phyloP scores from a whole-genome alignment of 2,329 filamentous ascomycete genomes.

The Botrytis elliptica region DNA sequence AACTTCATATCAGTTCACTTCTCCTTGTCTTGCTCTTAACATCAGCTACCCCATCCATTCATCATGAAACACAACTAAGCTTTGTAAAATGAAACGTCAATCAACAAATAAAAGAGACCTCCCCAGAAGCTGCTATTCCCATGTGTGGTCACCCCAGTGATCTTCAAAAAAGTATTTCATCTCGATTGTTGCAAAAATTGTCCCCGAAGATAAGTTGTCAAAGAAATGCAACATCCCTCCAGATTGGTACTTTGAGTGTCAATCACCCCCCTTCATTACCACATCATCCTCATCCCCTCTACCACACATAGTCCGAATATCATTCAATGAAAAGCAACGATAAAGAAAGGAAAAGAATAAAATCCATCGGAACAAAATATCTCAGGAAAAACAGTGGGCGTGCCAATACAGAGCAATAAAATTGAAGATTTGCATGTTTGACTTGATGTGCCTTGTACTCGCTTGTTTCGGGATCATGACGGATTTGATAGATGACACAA shows the following conservation, averaged over 20 bases:
- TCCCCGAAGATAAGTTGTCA: conserved; percentile 16
- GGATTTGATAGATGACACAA: conserved; percentile 15
- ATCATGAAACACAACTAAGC: conserved; percentile 11
- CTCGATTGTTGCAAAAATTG: conserved; percentile 21
- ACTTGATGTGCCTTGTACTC: conserved; percentile 9
- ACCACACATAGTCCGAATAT: conserved; percentile 2
- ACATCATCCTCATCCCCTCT: neutral
- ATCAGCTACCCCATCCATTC: neutral
- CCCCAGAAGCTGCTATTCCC: conserved; percentile 38
- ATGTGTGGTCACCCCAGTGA: conserved; percentile 26
- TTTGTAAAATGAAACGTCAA: conserved; percentile 15
- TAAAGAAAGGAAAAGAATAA: neutral
- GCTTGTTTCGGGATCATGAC: conserved; percentile 19
- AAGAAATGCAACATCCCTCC: conserved; percentile 16
- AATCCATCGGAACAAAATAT: conserved; percentile 3
- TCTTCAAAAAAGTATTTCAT: conserved; percentile 3
- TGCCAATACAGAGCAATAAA: conserved; percentile 1
- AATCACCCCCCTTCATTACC: conserved; percentile 10
- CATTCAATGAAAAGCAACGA: conserved; percentile 16
- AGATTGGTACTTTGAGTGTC: conserved; percentile 1
- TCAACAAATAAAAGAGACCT: conserved; percentile 32
- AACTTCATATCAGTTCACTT: neutral
- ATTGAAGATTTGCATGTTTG: conserved; percentile 8
- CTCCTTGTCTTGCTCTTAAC: conserved; percentile 6
- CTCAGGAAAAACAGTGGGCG: conserved; percentile 10